phyloP scores from a whole-genome alignment of 2,329 filamentous ascomycete species.

The Fonsecaea multimorphosa region DNA sequence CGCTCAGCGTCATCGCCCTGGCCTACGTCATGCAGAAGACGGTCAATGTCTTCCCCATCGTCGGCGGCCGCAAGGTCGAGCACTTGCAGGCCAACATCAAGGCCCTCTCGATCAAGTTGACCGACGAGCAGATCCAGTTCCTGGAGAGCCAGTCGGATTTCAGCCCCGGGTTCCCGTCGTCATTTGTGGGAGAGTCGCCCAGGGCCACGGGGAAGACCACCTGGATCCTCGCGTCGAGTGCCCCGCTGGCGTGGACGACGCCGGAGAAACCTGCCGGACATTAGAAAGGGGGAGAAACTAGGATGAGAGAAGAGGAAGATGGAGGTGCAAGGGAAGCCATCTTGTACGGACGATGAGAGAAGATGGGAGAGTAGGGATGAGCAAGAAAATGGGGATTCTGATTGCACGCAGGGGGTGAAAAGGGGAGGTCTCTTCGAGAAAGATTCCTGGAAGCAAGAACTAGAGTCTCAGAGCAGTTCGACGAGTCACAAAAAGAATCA shows the following conservation, averaged over 20 bases:
- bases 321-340: background rate
- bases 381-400: no score
- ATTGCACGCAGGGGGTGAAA: no score
- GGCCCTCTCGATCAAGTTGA: constrained; percentile 62
- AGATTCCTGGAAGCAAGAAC: no score
- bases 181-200: constrained; percentile 41
- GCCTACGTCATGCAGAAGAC: constrained; percentile 77
- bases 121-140: constrained; percentile 59
- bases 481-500: no score
- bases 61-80: constrained; percentile 72
- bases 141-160: constrained; percentile 62
- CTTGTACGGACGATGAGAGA: background rate
- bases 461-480: no score
- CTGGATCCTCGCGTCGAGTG: constrained; percentile 7
- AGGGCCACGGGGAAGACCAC: constrained; percentile 20
- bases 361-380: no score
- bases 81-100: constrained; percentile 74
- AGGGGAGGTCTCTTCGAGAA: no score
- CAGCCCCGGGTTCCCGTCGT: constrained; percentile 62
- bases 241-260: constrained; percentile 20
- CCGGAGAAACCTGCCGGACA: constrained; percentile 13
- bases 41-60: constrained; percentile 74
- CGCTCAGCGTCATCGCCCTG: constrained; percentile 68
- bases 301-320: background rate
- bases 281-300: background rate